Evolutionary conservation across 495 filamentous ascomycete species (phyloP), one percentile per base, ranked within the genome.

Genomic region (Penicillium steckii): DNA sequence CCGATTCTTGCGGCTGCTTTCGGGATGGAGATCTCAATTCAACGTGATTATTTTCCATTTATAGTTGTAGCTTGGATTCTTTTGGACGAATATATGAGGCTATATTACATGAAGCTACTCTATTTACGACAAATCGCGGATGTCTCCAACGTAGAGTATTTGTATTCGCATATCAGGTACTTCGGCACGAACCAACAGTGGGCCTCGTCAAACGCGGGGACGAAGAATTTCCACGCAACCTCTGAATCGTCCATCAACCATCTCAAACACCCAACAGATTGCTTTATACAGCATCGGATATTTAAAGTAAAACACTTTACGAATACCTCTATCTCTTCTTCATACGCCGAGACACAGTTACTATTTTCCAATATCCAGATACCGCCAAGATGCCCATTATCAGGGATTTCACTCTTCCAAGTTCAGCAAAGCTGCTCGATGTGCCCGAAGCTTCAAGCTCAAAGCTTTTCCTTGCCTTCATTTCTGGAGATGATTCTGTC

Each of bases 381-480:
- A 45, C 41, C 15, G 17, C 32, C 24, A 61, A 42, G 26, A 70
- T 70, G 67, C 60, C 67, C 2, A 53, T 70, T 24, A 56, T 53
- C 49, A 64, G 53, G n/a, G 50, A 61, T 30, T 62, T 60, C 46
- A 48, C 40, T 0, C 58, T 61, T 1, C 67, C 67, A 37, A 40
- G 13, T 27, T 64, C 59, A 10, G 45, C 48, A n/a, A 49, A 52
- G 29, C 44, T 27, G 4, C 52, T 67, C 3, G 51, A 56, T n/a
- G 23, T 70, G 8, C 47, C 62, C 21, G 26, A 54, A 6, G 46
- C 35, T 21, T 22, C 64, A 26, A 35, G 49, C 33, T 47, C 60
- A 1, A 57, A 60, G 22, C 37, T 65, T 8, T 68, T 66, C 46
- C 40, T 70, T n/a, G 62, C 63, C 9, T 70, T 70, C 45, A 46